A percentile compares a stretch with the other conserved stretches of the same genome.
Conservation (phyloP, 352 stramenopile species). For the Phytophthora tubulina region DNA sequence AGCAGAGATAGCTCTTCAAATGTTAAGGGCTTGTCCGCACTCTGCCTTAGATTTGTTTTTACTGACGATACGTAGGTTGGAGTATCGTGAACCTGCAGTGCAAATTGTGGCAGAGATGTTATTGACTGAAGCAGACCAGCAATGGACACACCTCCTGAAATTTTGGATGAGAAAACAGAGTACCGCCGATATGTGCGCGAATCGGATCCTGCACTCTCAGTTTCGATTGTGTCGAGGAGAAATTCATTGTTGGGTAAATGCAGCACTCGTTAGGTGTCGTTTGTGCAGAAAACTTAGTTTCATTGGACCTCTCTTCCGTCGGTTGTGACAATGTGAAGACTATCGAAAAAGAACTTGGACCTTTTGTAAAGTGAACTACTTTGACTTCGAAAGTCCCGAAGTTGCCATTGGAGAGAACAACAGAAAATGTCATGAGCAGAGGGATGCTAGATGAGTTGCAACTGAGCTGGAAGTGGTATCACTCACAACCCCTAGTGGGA, state of each 20-base stretch:
- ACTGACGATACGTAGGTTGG: slow-evolving; percentile 34
- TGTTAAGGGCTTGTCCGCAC: slow-evolving; percentile 55
- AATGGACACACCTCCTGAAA: not conserved
- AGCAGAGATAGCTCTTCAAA: slow-evolving; percentile 49
- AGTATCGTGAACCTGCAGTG: slow-evolving; percentile 50
- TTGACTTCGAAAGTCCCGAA: not conserved
- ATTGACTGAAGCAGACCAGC: slow-evolving; percentile 29
- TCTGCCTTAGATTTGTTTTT: slow-evolving; percentile 36
- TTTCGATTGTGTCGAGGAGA: slow-evolving; percentile 36
- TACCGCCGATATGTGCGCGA: slow-evolving; percentile 32
- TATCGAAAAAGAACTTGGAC: slow-evolving; percentile 22
- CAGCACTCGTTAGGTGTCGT: not conserved
- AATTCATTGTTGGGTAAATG: slow-evolving; percentile 15
- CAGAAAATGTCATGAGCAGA: slow-evolving; percentile 40
- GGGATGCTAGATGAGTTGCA: slow-evolving; percentile 55
- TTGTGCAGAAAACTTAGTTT: not conserved
- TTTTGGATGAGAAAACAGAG: slow-evolving; percentile 25
- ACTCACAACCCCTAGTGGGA: slow-evolving; percentile 24
- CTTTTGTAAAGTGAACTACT: not conserved
- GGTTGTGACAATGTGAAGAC: slow-evolving; percentile 28
- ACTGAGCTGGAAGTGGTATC: slow-evolving; percentile 53
- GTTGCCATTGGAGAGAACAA: slow-evolving; percentile 36
- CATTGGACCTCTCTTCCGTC: slow-evolving; percentile 18
- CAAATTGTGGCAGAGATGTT: slow-evolving; percentile 46
- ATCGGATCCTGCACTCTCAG: slow-evolving; percentile 23